Conservation (phyloP, 768 basidiomycete genomes). For the Leccinum boreale region DNA sequence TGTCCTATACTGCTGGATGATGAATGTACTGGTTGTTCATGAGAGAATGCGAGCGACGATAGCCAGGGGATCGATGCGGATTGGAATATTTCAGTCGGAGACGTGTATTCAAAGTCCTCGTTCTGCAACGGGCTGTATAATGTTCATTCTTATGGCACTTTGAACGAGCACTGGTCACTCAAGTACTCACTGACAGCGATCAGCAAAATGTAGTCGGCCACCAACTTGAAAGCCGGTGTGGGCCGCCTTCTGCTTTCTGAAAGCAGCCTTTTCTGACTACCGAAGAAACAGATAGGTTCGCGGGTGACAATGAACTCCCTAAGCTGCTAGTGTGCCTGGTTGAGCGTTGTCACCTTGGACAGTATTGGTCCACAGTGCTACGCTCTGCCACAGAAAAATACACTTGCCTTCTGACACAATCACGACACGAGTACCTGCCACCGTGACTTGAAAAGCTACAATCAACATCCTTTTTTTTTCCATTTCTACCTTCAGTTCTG, state of each 20-base stretch:
- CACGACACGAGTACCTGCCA: neutral
- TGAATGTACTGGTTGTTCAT: too few species aligned
- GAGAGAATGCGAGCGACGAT: too few species aligned
- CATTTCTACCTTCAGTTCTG: neutral
- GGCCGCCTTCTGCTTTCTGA: neutral
- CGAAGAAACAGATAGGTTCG: neutral
- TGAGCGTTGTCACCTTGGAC: neutral
- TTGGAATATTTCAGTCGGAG: too few species aligned
- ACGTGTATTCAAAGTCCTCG: too few species aligned
- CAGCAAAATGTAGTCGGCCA: neutral
- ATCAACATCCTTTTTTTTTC: neutral
- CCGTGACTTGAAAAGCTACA: neutral
- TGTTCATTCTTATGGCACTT: too few species aligned
- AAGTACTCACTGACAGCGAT: neutral
- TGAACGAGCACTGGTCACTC: too few species aligned
- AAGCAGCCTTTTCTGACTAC: neutral
- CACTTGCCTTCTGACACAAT: neutral
- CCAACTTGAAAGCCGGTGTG: neutral
- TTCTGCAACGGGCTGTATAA: too few species aligned
- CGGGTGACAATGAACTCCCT: neutral
- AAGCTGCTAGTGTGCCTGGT: neutral
- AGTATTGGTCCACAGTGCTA: neutral
- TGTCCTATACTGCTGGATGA: too few species aligned
- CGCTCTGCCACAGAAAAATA: neutral
- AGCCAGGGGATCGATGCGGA: too few species aligned